phyloP scores from a whole-genome alignment of 495 filamentous ascomycete genomes.

The Penicillium soppii region DNA sequence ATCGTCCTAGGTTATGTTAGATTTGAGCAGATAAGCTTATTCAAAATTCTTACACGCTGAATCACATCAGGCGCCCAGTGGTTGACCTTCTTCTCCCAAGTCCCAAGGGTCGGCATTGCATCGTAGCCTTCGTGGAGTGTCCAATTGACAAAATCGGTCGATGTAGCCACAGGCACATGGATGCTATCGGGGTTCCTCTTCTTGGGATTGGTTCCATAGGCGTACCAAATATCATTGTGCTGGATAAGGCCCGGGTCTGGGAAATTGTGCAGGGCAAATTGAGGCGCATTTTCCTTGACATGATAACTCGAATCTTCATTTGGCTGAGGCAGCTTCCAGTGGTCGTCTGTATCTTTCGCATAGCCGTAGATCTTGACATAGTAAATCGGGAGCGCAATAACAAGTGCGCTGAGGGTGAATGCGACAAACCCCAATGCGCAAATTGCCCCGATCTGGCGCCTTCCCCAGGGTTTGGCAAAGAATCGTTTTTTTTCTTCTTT shows the following conservation, averaged over 20 bases:
- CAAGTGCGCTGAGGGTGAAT: constrained; percentile 12
- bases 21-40: neutral
- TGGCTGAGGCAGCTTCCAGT: constrained; percentile 4
- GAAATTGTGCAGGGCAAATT: constrained; percentile 29
- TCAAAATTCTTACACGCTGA: constrained; percentile 24
- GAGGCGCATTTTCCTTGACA: constrained; percentile 18
- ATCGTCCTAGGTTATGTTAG: constrained; percentile 27
- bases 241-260: constrained; percentile 36
- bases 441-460: constrained; percentile 8
- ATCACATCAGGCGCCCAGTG: constrained; percentile 40
- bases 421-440: constrained; percentile 11
- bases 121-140: constrained; percentile 26
- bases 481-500: constrained; percentile 6
- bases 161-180: constrained; percentile 32
- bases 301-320: constrained; percentile 23
- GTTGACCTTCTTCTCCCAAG: constrained; percentile 25
- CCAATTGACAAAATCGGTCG: constrained; percentile 34
- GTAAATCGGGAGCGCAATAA: constrained; percentile 21
- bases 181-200: constrained; percentile 18
- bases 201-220: constrained; percentile 32
- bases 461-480: constrained; percentile 17
- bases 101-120: constrained; percentile 25
- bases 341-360: constrained; percentile 4
- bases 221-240: constrained; percentile 35
- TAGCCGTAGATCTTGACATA: constrained; percentile 7